Percentiles rank a stretch among this genome's conserved stretches.
phyloP scores from a whole-genome alignment of 2,329 filamentous ascomycete genomes.

The Scytalidium sp. region DNA sequence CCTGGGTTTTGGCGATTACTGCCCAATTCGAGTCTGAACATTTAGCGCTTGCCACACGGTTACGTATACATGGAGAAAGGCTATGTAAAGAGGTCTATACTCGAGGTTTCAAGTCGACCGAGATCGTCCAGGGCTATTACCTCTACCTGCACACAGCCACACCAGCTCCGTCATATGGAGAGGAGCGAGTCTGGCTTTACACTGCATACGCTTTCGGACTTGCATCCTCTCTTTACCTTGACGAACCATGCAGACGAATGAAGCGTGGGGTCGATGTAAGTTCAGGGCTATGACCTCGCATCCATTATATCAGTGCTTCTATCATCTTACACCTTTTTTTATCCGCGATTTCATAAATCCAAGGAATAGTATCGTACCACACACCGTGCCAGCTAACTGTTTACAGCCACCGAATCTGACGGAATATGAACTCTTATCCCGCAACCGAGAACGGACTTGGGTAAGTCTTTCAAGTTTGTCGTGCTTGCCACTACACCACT shows the following conservation, averaged over 20 bases:
- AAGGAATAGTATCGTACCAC: background rate
- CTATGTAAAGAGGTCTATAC: constrained; percentile 26
- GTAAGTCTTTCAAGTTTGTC: too few relatives aligned
- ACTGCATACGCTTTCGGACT: constrained; percentile 27
- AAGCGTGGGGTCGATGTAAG: too few relatives aligned
- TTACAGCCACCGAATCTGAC: too few relatives aligned
- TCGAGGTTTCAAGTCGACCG: constrained; percentile 26
- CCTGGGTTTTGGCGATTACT: constrained; percentile 29
- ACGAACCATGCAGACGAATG: constrained; percentile 13
- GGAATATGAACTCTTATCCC: too few relatives aligned
- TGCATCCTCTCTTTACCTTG: constrained; percentile 24
- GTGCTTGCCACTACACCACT: too few relatives aligned
- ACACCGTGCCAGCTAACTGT: background rate
- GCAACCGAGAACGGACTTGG: constrained; percentile 29
- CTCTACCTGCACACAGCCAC: constrained; percentile 10
- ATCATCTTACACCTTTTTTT: too few relatives aligned
- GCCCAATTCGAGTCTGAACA: constrained; percentile 25
- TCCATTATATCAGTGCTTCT: too few relatives aligned
- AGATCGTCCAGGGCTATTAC: constrained; percentile 30
- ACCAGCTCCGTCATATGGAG: constrained; percentile 21
- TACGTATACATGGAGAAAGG: constrained; percentile 26
- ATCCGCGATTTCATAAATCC: too few relatives aligned
- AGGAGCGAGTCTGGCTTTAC: constrained; percentile 28
- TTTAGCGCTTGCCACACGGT: constrained; percentile 18
- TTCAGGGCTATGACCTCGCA: too few relatives aligned